A percentile compares a stretch with the other conserved stretches of the same genome.
Conservation (phyloP, 1,139 yeast species). For the Kodamaea derodonti region DNA sequence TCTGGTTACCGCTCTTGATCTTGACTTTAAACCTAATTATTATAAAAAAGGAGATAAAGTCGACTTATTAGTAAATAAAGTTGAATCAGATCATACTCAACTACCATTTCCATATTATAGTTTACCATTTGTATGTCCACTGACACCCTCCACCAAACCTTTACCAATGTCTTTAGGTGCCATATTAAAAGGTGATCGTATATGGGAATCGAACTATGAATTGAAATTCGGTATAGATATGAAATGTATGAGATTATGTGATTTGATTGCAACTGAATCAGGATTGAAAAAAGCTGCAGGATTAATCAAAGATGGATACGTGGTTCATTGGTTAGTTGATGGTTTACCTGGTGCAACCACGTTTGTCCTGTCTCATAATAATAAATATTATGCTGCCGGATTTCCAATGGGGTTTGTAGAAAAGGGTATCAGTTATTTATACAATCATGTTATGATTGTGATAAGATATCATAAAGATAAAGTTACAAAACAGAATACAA, state of each 20-base stretch:
- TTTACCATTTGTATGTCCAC: constrained; percentile 79
- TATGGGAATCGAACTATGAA: constrained; percentile 69
- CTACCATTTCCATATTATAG: constrained; percentile 77
- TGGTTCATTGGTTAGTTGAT: constrained; percentile 81
- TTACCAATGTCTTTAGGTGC: constrained; percentile 72
- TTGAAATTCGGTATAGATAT: constrained; percentile 59
- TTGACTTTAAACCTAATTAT: constrained; percentile 20
- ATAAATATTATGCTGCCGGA: constrained; percentile 80
- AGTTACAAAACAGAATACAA: constrained; percentile 45
- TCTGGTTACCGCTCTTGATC: constrained; percentile 7
- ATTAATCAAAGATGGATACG: constrained; percentile 65
- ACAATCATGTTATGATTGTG: constrained; percentile 81
- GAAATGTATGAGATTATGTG: constrained; percentile 67
- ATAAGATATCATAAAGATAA: constrained; percentile 64
- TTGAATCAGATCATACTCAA: constrained; percentile 72
- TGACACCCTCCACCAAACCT: constrained; percentile 50
- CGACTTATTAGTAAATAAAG: constrained; percentile 70
- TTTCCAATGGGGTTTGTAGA: constrained; percentile 76
- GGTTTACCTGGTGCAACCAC: constrained; percentile 90
- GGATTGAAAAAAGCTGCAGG: constrained; percentile 56
- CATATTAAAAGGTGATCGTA: constrained; percentile 75
- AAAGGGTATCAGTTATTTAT: constrained; percentile 54
- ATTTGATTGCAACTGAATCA: constrained; percentile 47
- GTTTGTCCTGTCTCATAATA: constrained; percentile 53
- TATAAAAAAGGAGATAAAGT: constrained; percentile 57